Evolutionary conservation across 31 red algal species (phyloP), one percentile per base, ranked within the genome.

Genomic region (Odonthalia washingtoniensis): DNA sequence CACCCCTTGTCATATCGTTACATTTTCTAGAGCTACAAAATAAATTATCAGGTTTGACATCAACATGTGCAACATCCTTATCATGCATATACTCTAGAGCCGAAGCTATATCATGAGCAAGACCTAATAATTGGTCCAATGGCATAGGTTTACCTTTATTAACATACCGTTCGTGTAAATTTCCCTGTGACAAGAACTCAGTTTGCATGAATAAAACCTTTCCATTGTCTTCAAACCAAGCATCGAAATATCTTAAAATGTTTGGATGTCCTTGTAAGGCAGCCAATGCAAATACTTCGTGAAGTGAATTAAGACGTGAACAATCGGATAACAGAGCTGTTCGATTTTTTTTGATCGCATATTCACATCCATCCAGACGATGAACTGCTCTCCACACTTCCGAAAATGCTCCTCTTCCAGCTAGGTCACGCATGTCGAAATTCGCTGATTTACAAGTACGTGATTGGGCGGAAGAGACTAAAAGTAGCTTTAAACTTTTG

Each of bases 21-120:
- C n/a, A n/a, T n/a, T n/a, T n/a, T 18, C 78, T 76, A 62, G 72
- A 75, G 27, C 81, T 74, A 46, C 87, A 40, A 46, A 98, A 91
- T 16, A 98, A 88, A 63, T 98, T 98, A 41, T 95, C 96, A 44
- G 93, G 93, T 74, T 98, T 98, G 46, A 98, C 89, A 49, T 98
- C 96, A 46, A 95, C 69, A 74, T 98, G 96, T 6, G 92, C 96
- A 34, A 95, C 89, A 14, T 86, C 90, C 70, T 84, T 85, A 17
- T 74, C 75, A 80, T 98, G 96, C 89, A 95, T 91, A 39, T 75
- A 86, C n/a, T 42, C 38, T 33, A 98, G 61, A 64, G 96, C 93
- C 18, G 65, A 77, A 35, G 84, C 76, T 16, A 95, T 79, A 65
- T 95, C 87, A 42, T 74, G 61, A 44, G 83, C 86, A 31, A 98